phyloP scores from a whole-genome alignment of 1,284 basidiomycete species.

The Ganoderma lucidum region DNA sequence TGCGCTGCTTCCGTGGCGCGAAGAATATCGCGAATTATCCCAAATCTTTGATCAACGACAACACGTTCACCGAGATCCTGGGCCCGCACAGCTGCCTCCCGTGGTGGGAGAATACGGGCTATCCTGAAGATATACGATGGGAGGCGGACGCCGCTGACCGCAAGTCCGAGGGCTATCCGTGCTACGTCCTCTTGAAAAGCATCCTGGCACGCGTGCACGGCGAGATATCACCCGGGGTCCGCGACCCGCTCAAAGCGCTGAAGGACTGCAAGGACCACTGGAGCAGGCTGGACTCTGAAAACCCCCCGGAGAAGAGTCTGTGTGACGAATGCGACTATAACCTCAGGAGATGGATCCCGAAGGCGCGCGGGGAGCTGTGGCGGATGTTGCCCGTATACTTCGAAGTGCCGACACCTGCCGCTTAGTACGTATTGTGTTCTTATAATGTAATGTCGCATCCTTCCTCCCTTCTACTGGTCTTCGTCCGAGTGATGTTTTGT shows the following conservation, averaged over 20 bases:
- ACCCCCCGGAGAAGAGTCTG: not conserved
- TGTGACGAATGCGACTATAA: not conserved
- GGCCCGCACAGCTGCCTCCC: not conserved
- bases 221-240: not conserved
- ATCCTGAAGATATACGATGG: not conserved
- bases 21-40: not conserved
- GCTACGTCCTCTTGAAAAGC: not conserved
- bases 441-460: too few species aligned
- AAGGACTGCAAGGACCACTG: constrained; percentile 1
- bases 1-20: not conserved
- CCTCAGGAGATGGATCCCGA: not conserved
- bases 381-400: constrained; percentile 2
- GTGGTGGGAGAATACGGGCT: not conserved
- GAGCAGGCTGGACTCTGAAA: not conserved
- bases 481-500: too few species aligned
- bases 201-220: not conserved
- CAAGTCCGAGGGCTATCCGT: not conserved
- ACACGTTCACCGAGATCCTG: not conserved
- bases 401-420: not conserved
- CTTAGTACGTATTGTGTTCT: too few species aligned
- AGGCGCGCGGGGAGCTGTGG: not conserved
- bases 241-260: constrained; percentile 3
- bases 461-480: too few species aligned
- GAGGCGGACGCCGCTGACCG: not conserved
- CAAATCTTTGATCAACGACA: not conserved